Conservation (phyloP, 2,329 filamentous ascomycete genomes). For the Didymellaceae sp. region DNA sequence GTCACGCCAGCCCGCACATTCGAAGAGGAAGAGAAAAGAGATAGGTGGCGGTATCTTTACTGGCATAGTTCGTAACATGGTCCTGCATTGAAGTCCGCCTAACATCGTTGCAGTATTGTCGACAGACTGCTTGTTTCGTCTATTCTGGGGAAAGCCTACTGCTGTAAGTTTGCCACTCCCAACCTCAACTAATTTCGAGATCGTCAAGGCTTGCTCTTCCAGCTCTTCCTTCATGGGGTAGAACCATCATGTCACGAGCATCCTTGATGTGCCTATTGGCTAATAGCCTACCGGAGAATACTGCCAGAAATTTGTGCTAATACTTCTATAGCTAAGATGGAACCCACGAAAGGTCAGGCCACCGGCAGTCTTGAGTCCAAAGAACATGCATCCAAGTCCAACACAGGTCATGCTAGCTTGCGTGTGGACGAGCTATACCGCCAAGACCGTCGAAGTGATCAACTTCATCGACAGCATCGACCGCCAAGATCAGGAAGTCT, state of each 20-base stretch:
- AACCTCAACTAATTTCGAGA: no score
- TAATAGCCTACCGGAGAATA: neutral
- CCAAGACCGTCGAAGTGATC: slow-evolving; percentile 27
- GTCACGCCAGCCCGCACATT: slow-evolving; percentile 22
- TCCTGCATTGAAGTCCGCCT: neutral
- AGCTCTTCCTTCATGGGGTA: no score
- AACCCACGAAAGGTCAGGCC: slow-evolving; percentile 26
- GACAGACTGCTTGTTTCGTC: slow-evolving; percentile 34
- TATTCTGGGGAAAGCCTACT: slow-evolving; percentile 38
- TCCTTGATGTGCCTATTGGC: neutral
- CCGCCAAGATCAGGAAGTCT: neutral
- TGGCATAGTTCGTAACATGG: slow-evolving; percentile 19
- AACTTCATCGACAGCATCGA: slow-evolving; percentile 24
- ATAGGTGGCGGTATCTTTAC: slow-evolving; percentile 28
- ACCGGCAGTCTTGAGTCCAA: slow-evolving; percentile 25
- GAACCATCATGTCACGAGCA: no score
- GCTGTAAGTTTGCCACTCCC: slow-evolving; percentile 15
- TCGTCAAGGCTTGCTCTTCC: no score
- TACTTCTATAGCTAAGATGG: slow-evolving; percentile 22
- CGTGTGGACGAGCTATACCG: slow-evolving; percentile 31
- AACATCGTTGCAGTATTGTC: slow-evolving; percentile 14
- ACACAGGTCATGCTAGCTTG: slow-evolving; percentile 23
- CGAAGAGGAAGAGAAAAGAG: slow-evolving; percentile 31
- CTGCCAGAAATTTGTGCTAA: neutral
- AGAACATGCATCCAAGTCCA: slow-evolving; percentile 28